Conservation (phyloP, 139 green algal species). For the Edaphochlamys debaryana region DNA sequence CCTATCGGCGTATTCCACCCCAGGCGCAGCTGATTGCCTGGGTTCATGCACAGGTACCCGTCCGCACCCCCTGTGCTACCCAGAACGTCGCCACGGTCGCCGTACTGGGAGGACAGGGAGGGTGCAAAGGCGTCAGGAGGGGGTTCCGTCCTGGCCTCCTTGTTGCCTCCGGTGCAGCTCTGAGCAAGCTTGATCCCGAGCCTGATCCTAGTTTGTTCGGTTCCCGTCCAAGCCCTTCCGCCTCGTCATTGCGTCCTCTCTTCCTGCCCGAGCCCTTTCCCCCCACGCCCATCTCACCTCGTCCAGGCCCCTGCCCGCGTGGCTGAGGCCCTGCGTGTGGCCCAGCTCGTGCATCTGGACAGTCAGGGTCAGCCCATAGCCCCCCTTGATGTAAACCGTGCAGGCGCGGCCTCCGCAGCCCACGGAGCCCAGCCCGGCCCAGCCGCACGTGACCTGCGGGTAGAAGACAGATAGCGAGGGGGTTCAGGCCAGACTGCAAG, state of each 20-base stretch:
- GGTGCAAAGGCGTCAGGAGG: too few relatives aligned
- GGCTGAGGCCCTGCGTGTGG: constrained; percentile 40
- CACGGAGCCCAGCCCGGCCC: constrained; percentile 20
- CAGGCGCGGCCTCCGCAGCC: constrained; percentile 23
- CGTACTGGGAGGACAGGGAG: not conserved
- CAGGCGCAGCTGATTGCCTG: constrained; percentile 3
- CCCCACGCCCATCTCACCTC: not conserved
- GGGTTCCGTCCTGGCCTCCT: not conserved
- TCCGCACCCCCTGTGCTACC: not conserved
- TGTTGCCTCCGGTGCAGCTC: not conserved
- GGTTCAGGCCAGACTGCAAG: too few relatives aligned
- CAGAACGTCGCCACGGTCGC: constrained; percentile 21
- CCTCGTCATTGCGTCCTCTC: not conserved
- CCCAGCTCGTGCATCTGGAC: constrained; percentile 39
- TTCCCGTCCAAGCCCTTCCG: not conserved
- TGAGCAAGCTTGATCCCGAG: too few relatives aligned
- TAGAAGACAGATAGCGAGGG: too few relatives aligned
- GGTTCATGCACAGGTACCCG: constrained; percentile 36
- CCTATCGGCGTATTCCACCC: constrained; percentile 9
- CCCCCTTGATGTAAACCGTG: constrained; percentile 30
- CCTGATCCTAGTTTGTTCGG: too few relatives aligned
- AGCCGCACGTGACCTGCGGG: constrained; percentile 19
- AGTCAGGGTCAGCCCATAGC: not conserved
- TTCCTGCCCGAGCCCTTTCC: not conserved
- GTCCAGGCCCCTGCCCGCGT: constrained; percentile 4